A percentile compares a stretch with the other conserved stretches of the same genome.
phyloP scores from a whole-genome alignment of 2,329 filamentous ascomycete species.

The Colletotrichum lentis region DNA sequence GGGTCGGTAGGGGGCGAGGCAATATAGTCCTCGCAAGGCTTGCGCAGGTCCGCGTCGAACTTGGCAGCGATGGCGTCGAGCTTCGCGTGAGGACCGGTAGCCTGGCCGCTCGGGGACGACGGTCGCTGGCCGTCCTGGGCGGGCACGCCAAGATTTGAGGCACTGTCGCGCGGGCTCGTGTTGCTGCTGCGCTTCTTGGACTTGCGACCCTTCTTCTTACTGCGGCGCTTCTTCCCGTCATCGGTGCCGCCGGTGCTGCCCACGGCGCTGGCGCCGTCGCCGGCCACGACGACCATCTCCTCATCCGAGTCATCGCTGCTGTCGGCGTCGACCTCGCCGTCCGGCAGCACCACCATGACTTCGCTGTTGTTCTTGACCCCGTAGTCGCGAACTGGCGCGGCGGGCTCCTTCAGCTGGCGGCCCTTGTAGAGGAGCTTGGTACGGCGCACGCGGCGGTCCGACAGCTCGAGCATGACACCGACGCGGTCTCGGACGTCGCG shows the following conservation, averaged over 20 bases:
- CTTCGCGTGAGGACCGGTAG: constrained; percentile 63
- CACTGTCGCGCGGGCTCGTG: constrained; percentile 55
- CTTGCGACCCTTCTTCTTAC: constrained; percentile 48
- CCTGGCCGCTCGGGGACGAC: constrained; percentile 48
- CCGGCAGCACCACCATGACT: constrained; percentile 59
- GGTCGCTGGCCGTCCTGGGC: constrained; percentile 48
- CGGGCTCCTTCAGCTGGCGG: constrained; percentile 71
- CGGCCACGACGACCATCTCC: constrained; percentile 57
- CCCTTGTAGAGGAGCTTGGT: constrained; percentile 80
- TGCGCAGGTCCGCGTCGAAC: constrained; percentile 71
- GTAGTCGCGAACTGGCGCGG: constrained; percentile 65
- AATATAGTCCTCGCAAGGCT: constrained; percentile 69
- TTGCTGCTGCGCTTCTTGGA: constrained; percentile 48
- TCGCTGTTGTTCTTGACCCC: constrained; percentile 69
- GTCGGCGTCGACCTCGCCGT: constrained; percentile 51
- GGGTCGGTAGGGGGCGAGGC: constrained; percentile 68
- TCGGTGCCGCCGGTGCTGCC: constrained; percentile 41
- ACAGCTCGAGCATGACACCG: constrained; percentile 70
- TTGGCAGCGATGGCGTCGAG: constrained; percentile 71
- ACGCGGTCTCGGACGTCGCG: constrained; percentile 73
- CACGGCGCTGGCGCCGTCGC: constrained; percentile 47
- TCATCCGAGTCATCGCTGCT: constrained; percentile 52
- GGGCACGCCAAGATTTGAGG: constrained; percentile 48
- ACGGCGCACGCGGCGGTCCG: constrained; percentile 58
- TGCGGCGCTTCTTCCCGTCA: constrained; percentile 50